Conservation (phyloP, 1,284 basidiomycete genomes). For the Fomitopsis schrenkii region DNA sequence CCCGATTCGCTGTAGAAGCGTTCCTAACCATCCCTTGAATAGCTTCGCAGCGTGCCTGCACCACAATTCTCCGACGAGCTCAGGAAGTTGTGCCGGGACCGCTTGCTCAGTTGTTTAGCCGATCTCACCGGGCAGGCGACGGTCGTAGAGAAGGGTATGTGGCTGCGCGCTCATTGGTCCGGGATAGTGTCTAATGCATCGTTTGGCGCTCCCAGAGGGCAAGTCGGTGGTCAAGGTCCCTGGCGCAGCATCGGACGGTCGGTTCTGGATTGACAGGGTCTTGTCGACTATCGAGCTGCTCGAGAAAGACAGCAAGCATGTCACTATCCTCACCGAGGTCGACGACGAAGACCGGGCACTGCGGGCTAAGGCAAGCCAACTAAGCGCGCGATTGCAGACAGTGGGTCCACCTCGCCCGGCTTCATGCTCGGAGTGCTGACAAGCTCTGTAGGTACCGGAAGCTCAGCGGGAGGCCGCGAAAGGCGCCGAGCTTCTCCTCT, state of each 20-base stretch:
- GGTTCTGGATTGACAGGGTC: constrained; percentile 78
- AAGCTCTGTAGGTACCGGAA: constrained; percentile 36
- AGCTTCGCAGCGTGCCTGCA: constrained; percentile 62
- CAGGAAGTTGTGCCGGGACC: constrained; percentile 61
- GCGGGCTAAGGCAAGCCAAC: constrained; percentile 43
- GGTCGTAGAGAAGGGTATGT: constrained; percentile 35
- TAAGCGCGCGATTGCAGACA: constrained; percentile 43
- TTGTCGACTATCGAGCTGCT: constrained; percentile 57
- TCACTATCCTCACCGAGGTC: constrained; percentile 48
- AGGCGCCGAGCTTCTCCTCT: constrained; percentile 70
- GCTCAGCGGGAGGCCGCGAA: constrained; percentile 50
- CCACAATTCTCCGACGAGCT: constrained; percentile 74
- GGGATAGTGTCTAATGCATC: not conserved
- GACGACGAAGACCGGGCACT: constrained; percentile 56
- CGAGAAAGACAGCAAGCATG: constrained; percentile 71
- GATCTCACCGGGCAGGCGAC: constrained; percentile 65
- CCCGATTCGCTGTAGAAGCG: not conserved
- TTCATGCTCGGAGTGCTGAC: not conserved
- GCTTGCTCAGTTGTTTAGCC: constrained; percentile 72
- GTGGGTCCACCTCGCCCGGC: constrained; percentile 28
- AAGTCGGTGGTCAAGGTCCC: constrained; percentile 51
- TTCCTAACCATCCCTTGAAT: constrained; percentile 4
- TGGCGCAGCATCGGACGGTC: constrained; percentile 66
- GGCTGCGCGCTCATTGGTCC: not conserved
- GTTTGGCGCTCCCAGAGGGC: constrained; percentile 23